phyloP scores from a whole-genome alignment of 2,329 filamentous ascomycete genomes.

The Calcarisporium arbuscula region DNA sequence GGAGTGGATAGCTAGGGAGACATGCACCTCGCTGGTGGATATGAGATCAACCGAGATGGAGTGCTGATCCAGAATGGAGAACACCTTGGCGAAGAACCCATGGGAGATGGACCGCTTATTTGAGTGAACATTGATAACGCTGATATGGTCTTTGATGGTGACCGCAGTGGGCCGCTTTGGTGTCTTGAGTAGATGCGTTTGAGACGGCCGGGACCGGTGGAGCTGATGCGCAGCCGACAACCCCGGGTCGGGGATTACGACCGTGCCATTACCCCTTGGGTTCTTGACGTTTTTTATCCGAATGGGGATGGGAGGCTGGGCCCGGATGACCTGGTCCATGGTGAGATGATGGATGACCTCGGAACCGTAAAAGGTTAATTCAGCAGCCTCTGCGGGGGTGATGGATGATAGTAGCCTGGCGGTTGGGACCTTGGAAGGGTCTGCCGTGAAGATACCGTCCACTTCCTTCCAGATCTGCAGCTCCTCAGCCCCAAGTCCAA shows the following conservation, averaged over 20 bases:
- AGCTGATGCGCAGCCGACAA: constrained; percentile 51
- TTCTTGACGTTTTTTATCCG: constrained; percentile 93
- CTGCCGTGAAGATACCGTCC: constrained; percentile 82
- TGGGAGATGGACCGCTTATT: constrained; percentile 96
- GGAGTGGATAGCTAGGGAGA: constrained; percentile 92
- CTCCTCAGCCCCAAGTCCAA: constrained; percentile 80
- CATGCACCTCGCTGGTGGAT: constrained; percentile 92
- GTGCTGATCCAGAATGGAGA: constrained; percentile 81
- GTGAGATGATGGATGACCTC: constrained; percentile 98
- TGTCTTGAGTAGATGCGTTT: constrained; percentile 34
- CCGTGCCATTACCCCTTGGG: constrained; percentile 68
- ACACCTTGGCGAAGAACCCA: constrained; percentile 91
- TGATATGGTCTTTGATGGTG: constrained; percentile 95
- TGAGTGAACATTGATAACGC: constrained; percentile 95
- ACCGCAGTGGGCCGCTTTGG: constrained; percentile 80
- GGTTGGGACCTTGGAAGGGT: constrained; percentile 87
- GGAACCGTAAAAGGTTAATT: constrained; percentile 88
- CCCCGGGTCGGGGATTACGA: constrained; percentile 70
- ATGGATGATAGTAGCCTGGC: constrained; percentile 84
- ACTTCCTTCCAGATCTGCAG: constrained; percentile 99
- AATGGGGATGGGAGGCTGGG: constrained; percentile 71
- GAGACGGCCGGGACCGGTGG: constrained; percentile 41
- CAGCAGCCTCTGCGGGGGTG: constrained; percentile 89
- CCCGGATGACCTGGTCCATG: constrained; percentile 92
- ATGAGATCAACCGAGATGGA: constrained; percentile 92